phyloP scores from a whole-genome alignment of 768 basidiomycete genomes.

The Pisolithus sp. region DNA sequence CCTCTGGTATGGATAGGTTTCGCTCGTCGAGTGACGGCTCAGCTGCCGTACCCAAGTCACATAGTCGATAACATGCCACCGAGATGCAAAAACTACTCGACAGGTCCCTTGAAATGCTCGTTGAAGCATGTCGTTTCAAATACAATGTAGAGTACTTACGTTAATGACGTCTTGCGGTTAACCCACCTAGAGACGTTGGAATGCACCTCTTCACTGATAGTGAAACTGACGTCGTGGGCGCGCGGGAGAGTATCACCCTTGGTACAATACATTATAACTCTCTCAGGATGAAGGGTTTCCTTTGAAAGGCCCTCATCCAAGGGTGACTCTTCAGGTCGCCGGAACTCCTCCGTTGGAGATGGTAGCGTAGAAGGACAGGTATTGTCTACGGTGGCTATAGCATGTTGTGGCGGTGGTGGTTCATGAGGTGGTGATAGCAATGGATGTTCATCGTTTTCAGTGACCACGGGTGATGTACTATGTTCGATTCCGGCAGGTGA shows the following conservation, averaged over 20 bases:
- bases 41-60: constrained; percentile 15
- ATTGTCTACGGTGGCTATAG: no score
- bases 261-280: constrained; percentile 12
- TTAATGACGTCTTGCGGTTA: constrained; percentile 19
- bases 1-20: constrained; percentile 12
- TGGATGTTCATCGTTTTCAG: no score
- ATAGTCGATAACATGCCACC: constrained; percentile 37
- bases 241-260: constrained; percentile 16
- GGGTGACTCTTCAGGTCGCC: not conserved
- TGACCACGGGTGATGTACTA: no score
- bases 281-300: constrained; percentile 13
- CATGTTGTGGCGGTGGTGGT: no score
- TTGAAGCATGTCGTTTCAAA: not conserved
- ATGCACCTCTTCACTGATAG: constrained; percentile 24
- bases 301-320: not conserved
- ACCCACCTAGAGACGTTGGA: constrained; percentile 32
- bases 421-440: no score
- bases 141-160: constrained; percentile 24
- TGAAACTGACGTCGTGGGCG: constrained; percentile 20
- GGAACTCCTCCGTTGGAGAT: no score
- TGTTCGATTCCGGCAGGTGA: no score
- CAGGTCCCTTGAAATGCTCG: constrained; percentile 24
- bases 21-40: constrained; percentile 9
- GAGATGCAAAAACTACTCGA: constrained; percentile 37
- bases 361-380: no score